Evolutionary conservation across 345 rosid species (phyloP).

Genomic region (Moringa oleifera): DNA sequence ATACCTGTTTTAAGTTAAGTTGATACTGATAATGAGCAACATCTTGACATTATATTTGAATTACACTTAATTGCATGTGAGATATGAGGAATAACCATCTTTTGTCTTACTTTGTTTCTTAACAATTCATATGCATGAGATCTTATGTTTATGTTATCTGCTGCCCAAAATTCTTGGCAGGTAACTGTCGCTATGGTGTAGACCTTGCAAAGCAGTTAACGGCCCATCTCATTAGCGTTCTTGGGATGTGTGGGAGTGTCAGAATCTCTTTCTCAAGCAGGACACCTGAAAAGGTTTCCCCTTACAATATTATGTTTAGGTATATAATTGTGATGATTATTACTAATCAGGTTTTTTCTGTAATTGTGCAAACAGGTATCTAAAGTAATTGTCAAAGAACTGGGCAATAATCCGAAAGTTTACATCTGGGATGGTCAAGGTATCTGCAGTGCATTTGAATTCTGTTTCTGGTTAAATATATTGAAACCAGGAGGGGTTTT

Average conservation of each 20-base stretch:
- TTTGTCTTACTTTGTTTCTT: constrained; percentile 1
- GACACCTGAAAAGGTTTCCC: constrained; percentile 79
- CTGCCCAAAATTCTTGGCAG: constrained; percentile 28
- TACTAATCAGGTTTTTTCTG: neutral
- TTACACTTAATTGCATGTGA: neutral
- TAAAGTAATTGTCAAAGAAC: constrained; percentile 52
- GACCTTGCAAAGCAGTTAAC: constrained; percentile 84
- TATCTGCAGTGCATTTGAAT: constrained; percentile 19
- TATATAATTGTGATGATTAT: constrained; percentile 2
- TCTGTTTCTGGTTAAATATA: constrained; percentile 7
- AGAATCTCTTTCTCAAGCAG: constrained; percentile 74
- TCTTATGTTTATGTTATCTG: constrained; percentile 4
- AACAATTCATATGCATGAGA: neutral
- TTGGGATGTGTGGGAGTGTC: constrained; percentile 73
- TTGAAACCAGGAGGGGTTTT: constrained; percentile 3
- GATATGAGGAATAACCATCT: neutral
- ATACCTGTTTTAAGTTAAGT: too few relatives aligned
- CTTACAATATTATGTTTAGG: constrained; percentile 6
- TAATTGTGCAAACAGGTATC: constrained; percentile 45
- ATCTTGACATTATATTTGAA: too few relatives aligned
- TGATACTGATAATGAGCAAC: too few relatives aligned
- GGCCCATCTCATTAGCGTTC: constrained; percentile 47
- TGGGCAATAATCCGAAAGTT: constrained; percentile 79
- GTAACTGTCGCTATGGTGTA: constrained; percentile 74
- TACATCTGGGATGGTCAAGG: constrained; percentile 90